Conservation (phyloP, 2,329 filamentous ascomycete species). For the Diaporthe citriasiana region DNA sequence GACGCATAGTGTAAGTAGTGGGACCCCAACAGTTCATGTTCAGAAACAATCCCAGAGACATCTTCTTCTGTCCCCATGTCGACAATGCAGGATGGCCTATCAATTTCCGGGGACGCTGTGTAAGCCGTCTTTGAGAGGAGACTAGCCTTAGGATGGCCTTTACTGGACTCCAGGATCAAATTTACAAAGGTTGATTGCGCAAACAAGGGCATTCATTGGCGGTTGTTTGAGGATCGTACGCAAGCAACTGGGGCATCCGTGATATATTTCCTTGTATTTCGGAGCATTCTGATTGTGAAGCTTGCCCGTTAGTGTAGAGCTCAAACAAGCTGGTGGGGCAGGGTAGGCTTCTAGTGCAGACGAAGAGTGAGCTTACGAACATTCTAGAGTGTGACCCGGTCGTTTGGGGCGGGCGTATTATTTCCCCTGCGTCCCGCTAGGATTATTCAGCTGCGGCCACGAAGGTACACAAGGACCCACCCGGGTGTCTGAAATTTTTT, state of each 20-base stretch:
- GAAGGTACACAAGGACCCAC: background rate
- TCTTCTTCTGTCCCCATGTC: background rate
- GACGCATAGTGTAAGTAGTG: background rate
- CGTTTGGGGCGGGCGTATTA: slow-evolving; percentile 14
- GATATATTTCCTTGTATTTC: background rate
- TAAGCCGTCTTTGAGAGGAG: background rate
- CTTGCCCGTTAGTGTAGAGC: background rate
- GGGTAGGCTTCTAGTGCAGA: background rate
- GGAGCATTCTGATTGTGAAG: background rate
- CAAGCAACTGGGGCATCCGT: background rate
- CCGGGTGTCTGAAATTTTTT: slow-evolving; percentile 9
- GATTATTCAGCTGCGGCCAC: slow-evolving; percentile 21
- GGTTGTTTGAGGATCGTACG: background rate
- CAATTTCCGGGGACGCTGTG: background rate
- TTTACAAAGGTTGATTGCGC: background rate
- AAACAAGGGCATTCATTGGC: background rate
- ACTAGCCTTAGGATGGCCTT: no score
- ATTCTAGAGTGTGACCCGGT: slow-evolving; percentile 12
- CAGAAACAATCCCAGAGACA: background rate
- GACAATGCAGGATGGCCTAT: background rate
- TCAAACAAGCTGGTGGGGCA: background rate
- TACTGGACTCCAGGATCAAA: background rate
- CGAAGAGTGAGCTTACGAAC: slow-evolving; percentile 13
- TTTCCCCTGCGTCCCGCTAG: slow-evolving; percentile 20
- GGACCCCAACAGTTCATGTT: background rate